Evolutionary conservation across 1,284 basidiomycete species (phyloP), one percentile per base, ranked within the genome.

Genomic region (Heterobasidion parviporum): DNA sequence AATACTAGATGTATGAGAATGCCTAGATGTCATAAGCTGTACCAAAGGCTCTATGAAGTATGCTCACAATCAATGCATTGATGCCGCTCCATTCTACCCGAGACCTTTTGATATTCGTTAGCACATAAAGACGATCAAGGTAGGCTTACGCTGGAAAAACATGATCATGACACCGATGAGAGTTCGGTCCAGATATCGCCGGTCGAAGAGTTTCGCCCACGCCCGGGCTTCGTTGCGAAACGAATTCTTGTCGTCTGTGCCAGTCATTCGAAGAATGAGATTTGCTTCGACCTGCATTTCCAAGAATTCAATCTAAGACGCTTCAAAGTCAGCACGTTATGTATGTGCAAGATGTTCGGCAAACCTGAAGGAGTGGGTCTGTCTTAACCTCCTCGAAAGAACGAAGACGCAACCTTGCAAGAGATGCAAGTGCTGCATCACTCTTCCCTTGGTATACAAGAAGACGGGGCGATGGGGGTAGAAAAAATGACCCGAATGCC

Each of bases 31-130:
- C 38, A 41, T 6, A 26, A 26, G 26, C 5, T 26, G 26, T 26
- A 26, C 26, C 26, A 26, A 26, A 26, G 26, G 26, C 26, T 26
- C 26, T 26, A 26, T 26, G 26, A 26, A 26, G 26, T 26, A 26
- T 26, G 26, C 26, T 26, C 26, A 26, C 26, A 8, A 91, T 70
- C 36, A 92, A 66, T 6, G 88, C 87, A 63, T 91, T 92, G 60
- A 90, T 90, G 2, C 89, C 89, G 59, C 83, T 85, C 88, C 88
- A 90, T 71, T 90, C 88, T 90, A 62, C 18, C 18, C 20, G 44
- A 15, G 50, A 54, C 53, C 46, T 9, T 7, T 58, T 46, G 18
- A 46, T 26, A 44, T 15, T 35, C 14, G 36, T 36, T 6, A 43
- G 34, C 18, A 12, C 33, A 6, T 12, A 55, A 52, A 47, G 10